Conservation (phyloP, 257 asterid genomes). For the Plantago elongata region DNA sequence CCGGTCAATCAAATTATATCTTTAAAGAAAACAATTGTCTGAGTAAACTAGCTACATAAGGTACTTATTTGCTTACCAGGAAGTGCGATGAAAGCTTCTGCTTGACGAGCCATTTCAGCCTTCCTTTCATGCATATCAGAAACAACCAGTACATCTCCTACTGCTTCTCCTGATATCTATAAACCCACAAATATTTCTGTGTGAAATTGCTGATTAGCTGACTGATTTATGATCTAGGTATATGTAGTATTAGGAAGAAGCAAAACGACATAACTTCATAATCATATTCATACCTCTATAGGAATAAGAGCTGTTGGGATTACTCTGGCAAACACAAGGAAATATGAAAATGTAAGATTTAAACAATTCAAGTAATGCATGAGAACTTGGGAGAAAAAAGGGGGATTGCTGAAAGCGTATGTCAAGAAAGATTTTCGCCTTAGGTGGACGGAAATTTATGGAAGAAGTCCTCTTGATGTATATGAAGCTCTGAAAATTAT, state of each 20-base stretch:
- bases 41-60: too few relatives aligned
- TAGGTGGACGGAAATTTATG: background rate
- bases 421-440: background rate
- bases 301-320: slow-evolving; percentile 64
- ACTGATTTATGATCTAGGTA: background rate
- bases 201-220: background rate
- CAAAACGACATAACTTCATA: background rate
- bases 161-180: slow-evolving; percentile 58
- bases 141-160: slow-evolving; percentile 53
- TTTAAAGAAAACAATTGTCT: background rate
- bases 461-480: too few relatives aligned
- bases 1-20: background rate
- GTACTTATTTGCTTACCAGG: slow-evolving; percentile 33
- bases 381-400: background rate
- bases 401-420: background rate
- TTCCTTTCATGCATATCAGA: slow-evolving; percentile 68
- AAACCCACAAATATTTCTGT: background rate
- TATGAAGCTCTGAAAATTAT: too few relatives aligned
- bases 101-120: slow-evolving; percentile 62
- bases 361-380: background rate
- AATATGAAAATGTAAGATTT: slow-evolving; percentile 8
- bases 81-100: slow-evolving; percentile 60
- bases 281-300: slow-evolving; percentile 37
- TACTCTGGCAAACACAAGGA: slow-evolving; percentile 32
- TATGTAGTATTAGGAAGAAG: background rate